These are phyloP conservation scores for Cucumis cinereus DNA, from an alignment of 306 rosid species.

Conservation along the genomic window DNA sequence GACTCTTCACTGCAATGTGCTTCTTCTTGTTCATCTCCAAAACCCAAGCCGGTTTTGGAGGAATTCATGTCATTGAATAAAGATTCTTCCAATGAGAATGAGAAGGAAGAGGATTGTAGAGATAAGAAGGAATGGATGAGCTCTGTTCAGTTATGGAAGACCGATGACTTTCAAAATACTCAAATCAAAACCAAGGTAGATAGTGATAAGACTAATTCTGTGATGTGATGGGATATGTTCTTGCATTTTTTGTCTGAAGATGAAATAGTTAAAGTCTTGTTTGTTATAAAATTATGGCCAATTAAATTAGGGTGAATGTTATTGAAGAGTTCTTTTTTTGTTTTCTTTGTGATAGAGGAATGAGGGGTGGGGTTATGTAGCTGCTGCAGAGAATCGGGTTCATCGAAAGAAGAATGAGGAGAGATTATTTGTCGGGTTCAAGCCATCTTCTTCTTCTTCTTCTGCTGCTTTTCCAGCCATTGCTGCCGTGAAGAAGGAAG, in stretches of 20 bases:
- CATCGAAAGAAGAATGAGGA: slow-evolving; percentile 37
- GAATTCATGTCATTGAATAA: slow-evolving; percentile 70
- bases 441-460: slow-evolving; percentile 32
- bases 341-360: slow-evolving; percentile 27
- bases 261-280: neutral
- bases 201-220: neutral
- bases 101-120: slow-evolving; percentile 37
- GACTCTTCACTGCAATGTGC: slow-evolving; percentile 43
- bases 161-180: slow-evolving; percentile 17
- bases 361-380: slow-evolving; percentile 28
- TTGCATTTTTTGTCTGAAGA: neutral
- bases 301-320: neutral
- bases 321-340: neutral
- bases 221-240: neutral
- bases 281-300: neutral
- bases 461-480: slow-evolving; percentile 31
- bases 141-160: slow-evolving; percentile 89
- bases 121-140: slow-evolving; percentile 98
- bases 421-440: slow-evolving; percentile 41
- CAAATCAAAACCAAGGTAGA: slow-evolving; percentile 49
- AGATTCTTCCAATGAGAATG: slow-evolving; percentile 25
- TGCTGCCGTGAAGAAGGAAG: slow-evolving; percentile 36
- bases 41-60: slow-evolving; percentile 52
- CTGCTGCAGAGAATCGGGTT: slow-evolving; percentile 31
- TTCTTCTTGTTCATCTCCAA: neutral